These are phyloP conservation scores for Starmerella vitae DNA, from an alignment of 805 yeast genomes.

Conservation along the genomic window DNA sequence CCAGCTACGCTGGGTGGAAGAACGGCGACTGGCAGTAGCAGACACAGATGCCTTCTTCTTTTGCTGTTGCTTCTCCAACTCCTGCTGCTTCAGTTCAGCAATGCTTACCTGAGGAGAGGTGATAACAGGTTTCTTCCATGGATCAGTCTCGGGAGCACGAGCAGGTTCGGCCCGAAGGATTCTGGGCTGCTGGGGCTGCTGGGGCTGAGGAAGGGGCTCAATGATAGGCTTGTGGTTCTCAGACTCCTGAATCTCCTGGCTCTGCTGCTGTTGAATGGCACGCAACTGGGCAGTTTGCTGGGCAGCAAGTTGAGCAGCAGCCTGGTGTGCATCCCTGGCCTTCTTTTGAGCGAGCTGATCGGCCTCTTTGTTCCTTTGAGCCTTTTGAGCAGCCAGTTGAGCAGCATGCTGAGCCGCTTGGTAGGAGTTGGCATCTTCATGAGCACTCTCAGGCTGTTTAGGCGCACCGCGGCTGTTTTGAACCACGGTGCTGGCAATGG, in stretches of 20 bases:
- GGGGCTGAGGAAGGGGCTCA: neutral
- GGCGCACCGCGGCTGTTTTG: neutral
- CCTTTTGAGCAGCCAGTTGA: neutral
- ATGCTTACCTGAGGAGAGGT: constrained; percentile 11
- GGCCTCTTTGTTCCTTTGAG: neutral
- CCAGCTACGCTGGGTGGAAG: constrained; percentile 1
- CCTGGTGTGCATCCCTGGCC: neutral
- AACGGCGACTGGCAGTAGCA: constrained; percentile 7
- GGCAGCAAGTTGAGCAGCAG: too few relatives aligned
- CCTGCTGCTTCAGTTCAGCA: constrained; percentile 16
- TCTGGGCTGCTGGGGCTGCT: neutral
- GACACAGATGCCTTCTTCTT: constrained; percentile 1
- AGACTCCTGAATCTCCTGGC: neutral
- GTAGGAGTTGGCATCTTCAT: neutral
- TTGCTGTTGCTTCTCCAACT: constrained; percentile 7
- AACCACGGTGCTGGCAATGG: neutral
- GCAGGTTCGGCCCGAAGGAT: constrained; percentile 13
- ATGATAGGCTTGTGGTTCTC: neutral
- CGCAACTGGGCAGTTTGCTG: neutral
- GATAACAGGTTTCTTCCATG: constrained; percentile 18
- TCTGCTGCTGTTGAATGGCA: neutral
- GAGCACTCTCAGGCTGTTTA: neutral
- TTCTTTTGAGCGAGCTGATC: neutral
- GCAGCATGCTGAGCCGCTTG: neutral
- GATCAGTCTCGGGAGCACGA: constrained; percentile 11